Evolutionary conservation across 1,284 basidiomycete genomes (phyloP).

Genomic region (Ceratobasidium sp.): DNA sequence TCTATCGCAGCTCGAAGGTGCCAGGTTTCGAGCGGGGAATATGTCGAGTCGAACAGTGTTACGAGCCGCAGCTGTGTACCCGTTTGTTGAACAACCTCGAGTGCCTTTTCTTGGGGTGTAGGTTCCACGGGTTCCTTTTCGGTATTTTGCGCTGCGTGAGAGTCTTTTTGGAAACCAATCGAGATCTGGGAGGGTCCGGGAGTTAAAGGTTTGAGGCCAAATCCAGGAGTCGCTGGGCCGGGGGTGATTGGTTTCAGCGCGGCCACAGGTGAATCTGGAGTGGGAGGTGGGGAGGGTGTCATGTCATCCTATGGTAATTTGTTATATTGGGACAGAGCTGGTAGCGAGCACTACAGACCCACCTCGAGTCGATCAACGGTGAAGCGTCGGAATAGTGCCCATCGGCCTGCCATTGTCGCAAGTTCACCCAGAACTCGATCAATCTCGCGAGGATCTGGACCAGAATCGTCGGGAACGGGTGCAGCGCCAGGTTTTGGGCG

Average conservation of each 20-base stretch:
- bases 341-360: slow-evolving; percentile 38
- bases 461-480: slow-evolving; percentile 61
- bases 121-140: slow-evolving; percentile 42
- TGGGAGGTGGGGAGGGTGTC: slow-evolving; percentile 3
- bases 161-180: slow-evolving; percentile 4
- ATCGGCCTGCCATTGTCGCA: slow-evolving; percentile 87
- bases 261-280: slow-evolving; percentile 5
- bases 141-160: not conserved
- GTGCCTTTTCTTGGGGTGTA: slow-evolving; percentile 13
- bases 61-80: slow-evolving; percentile 7
- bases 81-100: slow-evolving; percentile 9
- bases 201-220: slow-evolving; percentile 10
- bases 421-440: slow-evolving; percentile 88
- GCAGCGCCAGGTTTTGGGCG: slow-evolving; percentile 51
- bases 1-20: slow-evolving; percentile 88
- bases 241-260: slow-evolving; percentile 20
- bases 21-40: slow-evolving; percentile 92
- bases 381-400: slow-evolving; percentile 91
- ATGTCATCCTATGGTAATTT: not conserved
- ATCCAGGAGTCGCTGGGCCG: slow-evolving; percentile 23
- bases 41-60: slow-evolving; percentile 62
- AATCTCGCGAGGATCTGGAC: slow-evolving; percentile 84
- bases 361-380: slow-evolving; percentile 73
- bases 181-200: slow-evolving; percentile 16
- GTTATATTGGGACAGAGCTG: not conserved